These are phyloP conservation scores for Millerago galiae DNA, from an alignment of 805 yeast genomes.

Conservation along the genomic window DNA sequence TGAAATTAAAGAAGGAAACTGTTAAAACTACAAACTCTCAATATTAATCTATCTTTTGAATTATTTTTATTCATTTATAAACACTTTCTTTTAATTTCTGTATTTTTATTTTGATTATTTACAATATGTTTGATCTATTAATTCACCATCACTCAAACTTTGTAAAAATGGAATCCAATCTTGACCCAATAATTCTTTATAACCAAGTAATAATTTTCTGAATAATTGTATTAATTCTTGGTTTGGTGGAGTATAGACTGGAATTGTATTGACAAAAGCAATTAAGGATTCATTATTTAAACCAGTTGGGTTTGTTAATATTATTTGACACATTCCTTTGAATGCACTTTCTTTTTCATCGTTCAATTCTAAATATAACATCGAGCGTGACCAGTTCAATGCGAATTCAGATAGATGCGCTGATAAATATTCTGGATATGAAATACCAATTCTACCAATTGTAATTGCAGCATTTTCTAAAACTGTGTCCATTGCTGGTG, in stretches of 20 bases:
- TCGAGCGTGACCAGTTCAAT: constrained; percentile 63
- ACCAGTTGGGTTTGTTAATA: constrained; percentile 62
- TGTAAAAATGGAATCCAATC: constrained; percentile 24
- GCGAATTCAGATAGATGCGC: constrained; percentile 54
- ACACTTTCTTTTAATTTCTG: neutral
- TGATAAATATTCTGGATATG: constrained; percentile 51
- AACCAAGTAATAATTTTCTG: constrained; percentile 37
- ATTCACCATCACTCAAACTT: constrained; percentile 14
- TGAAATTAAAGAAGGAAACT: no score
- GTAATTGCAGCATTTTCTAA: constrained; percentile 87
- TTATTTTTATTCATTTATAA: neutral
- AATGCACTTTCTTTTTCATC: constrained; percentile 87
- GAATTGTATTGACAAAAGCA: constrained; percentile 53
- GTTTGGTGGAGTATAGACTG: constrained; percentile 45
- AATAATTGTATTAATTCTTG: constrained; percentile 38
- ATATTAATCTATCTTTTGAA: no score
- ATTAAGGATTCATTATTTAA: constrained; percentile 46
- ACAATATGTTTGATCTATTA: neutral
- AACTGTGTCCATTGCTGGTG: constrained; percentile 56
- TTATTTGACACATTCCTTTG: constrained; percentile 70
- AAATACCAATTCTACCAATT: constrained; percentile 75
- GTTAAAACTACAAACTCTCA: no score
- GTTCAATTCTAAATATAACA: constrained; percentile 64
- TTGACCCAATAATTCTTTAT: constrained; percentile 41
- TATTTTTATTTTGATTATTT: neutral